Conservation (phyloP, 139 green algal genomes). For the Micractinium conductrix region DNA sequence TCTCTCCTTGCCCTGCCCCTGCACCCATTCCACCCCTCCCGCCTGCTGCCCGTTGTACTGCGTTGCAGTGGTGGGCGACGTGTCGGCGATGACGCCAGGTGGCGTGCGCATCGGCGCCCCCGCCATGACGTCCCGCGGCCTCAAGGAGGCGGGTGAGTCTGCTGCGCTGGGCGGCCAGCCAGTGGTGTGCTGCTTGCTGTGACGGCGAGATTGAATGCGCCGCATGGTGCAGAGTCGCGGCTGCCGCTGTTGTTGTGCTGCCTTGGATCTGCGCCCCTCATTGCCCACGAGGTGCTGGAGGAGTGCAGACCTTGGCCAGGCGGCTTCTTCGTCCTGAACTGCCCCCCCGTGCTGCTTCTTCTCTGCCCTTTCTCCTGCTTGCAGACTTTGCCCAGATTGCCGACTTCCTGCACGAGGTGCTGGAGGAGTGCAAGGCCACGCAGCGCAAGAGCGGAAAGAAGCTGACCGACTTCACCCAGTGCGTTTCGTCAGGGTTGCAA, state of each 20-base stretch:
- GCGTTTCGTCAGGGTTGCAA: no score
- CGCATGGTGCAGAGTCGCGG: no score
- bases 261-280: no score
- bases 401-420: slow-evolving; percentile 74
- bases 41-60: no score
- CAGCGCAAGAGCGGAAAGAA: slow-evolving; percentile 83
- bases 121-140: slow-evolving; percentile 85
- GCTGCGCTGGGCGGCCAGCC: no score
- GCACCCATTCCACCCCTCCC: not conserved
- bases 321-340: no score
- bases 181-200: no score
- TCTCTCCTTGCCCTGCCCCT: not conserved
- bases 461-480: slow-evolving; percentile 87
- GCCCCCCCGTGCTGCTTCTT: not conserved
- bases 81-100: slow-evolving; percentile 79
- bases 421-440: slow-evolving; percentile 78
- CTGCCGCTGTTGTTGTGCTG: no score
- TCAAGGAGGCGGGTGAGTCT: slow-evolving; percentile 53
- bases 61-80: slow-evolving; percentile 78
- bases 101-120: slow-evolving; percentile 85
- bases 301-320: no score
- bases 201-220: no score
- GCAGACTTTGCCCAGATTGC: slow-evolving; percentile 77
- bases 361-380: not conserved
- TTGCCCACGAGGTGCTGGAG: no score